These are phyloP conservation scores for Kwoniella sp. DNA, from an alignment of 768 basidiomycete genomes.

Conservation along the genomic window DNA sequence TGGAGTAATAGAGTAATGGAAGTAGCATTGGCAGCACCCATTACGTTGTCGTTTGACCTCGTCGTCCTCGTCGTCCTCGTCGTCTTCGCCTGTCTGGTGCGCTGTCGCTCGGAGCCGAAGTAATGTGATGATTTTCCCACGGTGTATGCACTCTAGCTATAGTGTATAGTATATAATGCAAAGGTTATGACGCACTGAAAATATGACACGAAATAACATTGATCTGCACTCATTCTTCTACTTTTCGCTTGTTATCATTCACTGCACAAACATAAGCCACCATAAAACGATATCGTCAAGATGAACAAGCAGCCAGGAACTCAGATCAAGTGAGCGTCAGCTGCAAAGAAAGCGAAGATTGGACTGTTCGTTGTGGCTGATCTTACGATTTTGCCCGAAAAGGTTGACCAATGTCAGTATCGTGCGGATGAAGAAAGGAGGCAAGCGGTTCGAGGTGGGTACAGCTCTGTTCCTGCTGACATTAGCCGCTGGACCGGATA, in stretches of 20 bases:
- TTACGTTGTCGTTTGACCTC: constrained; percentile 1
- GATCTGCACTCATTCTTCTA: neutral
- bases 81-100: too few species aligned
- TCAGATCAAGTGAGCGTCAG: constrained; percentile 50
- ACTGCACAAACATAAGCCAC: too few species aligned
- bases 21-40: too few species aligned
- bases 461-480: neutral
- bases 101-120: neutral
- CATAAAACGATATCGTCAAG: neutral
- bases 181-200: neutral
- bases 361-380: too few species aligned
- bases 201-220: neutral
- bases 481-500: too few species aligned
- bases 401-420: constrained; percentile 97
- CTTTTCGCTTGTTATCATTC: too few species aligned
- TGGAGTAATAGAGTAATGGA: too few species aligned
- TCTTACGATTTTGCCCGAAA: too few species aligned
- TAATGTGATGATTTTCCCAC: neutral
- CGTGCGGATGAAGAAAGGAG: constrained; percentile 93
- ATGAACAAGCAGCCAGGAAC: constrained; percentile 53
- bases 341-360: neutral
- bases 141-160: too few species aligned
- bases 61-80: neutral
- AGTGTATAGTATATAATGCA: too few species aligned
- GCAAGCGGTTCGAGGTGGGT: constrained; percentile 94